Base-by-base conservation (phyloP, 805 yeast genomes). In the Zygotorulaspora danielsina region DNA sequence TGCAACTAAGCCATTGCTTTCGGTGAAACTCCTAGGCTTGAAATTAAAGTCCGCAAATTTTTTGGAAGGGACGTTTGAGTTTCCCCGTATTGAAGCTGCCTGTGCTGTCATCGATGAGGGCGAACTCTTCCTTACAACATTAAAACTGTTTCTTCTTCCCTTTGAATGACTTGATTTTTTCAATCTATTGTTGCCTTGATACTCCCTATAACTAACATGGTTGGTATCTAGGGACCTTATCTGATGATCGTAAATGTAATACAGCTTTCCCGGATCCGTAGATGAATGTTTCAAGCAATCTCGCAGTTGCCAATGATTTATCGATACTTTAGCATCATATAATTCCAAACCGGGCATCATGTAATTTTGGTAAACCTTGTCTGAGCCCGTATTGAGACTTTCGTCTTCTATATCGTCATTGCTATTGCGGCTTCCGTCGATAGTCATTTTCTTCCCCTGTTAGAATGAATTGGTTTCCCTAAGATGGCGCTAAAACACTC, bases 251-350 rank as follows among this genome's bases (percentile, higher is more conserved):
- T 66, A 67, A 1, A 88, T 80, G 56, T 79, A 84, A 41, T 73
- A 70, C 6, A 84, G 65, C 30, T 69, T 68, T 44, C 72, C 55
- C 45, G 70, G 60, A 39, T 58, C 41, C 34, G 52, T 45, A 39
- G 80, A 58, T 12, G 69, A 64, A 11, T 74, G 72, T 48, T 78
- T 75, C 5, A 87, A 66, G 53, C 87, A 69, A 54, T 87, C 90
- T 25, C 94, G 69, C 21, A 87, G 67, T 59, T 86, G 96, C 95
- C 95, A 87, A 65, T 86, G 81, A 18, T 60, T 57, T 17, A 61
- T 62, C 2, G 64, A 49, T 11, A 63, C 57, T 39, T 61, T 51
- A 5, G 59, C 55, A 39, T 51, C 61, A 33, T 51, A 63, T 16
- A 61, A 38, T 37, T 55, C 59, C 33, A 59, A 41, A 13, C 56